A percentile compares a stretch with the other conserved stretches of the same genome.
These are phyloP conservation scores for Sarcomyxa edulis DNA, from an alignment of 768 basidiomycete genomes.

Conservation along the genomic window DNA sequence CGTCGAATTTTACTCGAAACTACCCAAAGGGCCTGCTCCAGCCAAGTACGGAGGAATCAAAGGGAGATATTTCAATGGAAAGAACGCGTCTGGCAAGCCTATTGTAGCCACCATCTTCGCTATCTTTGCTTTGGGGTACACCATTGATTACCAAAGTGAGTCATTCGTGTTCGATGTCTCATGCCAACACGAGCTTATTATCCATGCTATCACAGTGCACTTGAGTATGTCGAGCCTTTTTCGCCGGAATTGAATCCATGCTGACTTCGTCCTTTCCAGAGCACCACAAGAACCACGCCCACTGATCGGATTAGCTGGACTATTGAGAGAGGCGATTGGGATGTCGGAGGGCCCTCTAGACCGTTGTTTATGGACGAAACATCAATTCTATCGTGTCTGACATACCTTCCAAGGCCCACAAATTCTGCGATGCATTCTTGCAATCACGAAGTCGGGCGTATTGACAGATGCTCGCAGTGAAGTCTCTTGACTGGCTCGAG, in stretches of 20 bases:
- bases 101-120: constrained; percentile 57
- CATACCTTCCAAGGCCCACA: no score
- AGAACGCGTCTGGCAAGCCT: constrained; percentile 76
- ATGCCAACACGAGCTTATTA: no score
- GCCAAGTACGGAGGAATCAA: constrained; percentile 63
- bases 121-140: constrained; percentile 77
- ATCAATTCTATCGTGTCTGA: no score
- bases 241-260: no score
- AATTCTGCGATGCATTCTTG: no score
- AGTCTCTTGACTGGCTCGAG: no score
- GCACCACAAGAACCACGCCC: constrained; percentile 89
- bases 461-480: no score
- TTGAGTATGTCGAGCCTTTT: constrained; percentile 52
- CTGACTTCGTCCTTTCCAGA: constrained; percentile 42
- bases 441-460: no score
- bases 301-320: constrained; percentile 32
- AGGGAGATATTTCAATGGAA: constrained; percentile 78
- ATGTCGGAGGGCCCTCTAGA: no score
- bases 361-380: no score
- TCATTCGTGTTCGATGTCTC: constrained; percentile 15
- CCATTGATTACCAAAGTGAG: constrained; percentile 87
- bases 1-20: constrained; percentile 94
- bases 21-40: constrained; percentile 84
- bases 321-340: no score
- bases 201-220: constrained; percentile 51